Conservation (phyloP, 2,329 filamentous ascomycete species). For the Penicillium sp. region DNA sequence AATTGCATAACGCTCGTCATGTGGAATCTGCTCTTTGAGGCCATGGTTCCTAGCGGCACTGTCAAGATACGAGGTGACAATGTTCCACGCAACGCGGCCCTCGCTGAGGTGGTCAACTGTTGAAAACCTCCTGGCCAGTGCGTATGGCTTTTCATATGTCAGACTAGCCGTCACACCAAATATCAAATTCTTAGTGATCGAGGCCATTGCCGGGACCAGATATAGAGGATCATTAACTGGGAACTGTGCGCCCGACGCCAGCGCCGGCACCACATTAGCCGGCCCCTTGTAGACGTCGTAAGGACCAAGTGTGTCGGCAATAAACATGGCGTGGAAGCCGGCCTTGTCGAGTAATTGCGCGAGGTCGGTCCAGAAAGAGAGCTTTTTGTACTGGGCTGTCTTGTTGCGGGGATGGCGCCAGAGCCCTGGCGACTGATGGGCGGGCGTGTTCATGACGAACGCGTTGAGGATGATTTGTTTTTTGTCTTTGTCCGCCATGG, state of each 20-base stretch:
- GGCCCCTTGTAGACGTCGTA: slow-evolving; percentile 47
- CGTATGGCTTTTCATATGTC: slow-evolving; percentile 54
- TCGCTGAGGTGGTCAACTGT: slow-evolving; percentile 52
- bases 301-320: slow-evolving; percentile 48
- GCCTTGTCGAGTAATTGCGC: slow-evolving; percentile 47
- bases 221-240: slow-evolving; percentile 42
- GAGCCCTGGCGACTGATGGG: slow-evolving; percentile 38
- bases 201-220: slow-evolving; percentile 45
- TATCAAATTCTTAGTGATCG: slow-evolving; percentile 44
- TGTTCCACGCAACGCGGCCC: slow-evolving; percentile 52
- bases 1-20: slow-evolving; percentile 48
- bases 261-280: slow-evolving; percentile 34
- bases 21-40: slow-evolving; percentile 42
- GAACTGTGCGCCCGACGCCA: slow-evolving; percentile 40
- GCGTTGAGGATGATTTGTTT: slow-evolving; percentile 36
- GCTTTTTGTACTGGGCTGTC: slow-evolving; percentile 38
- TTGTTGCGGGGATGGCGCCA: slow-evolving; percentile 25
- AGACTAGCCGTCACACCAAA: slow-evolving; percentile 54
- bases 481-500: not conserved
- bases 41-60: slow-evolving; percentile 48
- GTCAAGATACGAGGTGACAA: slow-evolving; percentile 49
- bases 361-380: slow-evolving; percentile 46
- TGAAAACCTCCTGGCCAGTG: slow-evolving; percentile 52
- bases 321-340: slow-evolving; percentile 50
- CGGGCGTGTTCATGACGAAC: slow-evolving; percentile 47